These are phyloP conservation scores for Skeletonema menzelii DNA, from an alignment of 108 stramenopile genomes.

Conservation along the genomic window DNA sequence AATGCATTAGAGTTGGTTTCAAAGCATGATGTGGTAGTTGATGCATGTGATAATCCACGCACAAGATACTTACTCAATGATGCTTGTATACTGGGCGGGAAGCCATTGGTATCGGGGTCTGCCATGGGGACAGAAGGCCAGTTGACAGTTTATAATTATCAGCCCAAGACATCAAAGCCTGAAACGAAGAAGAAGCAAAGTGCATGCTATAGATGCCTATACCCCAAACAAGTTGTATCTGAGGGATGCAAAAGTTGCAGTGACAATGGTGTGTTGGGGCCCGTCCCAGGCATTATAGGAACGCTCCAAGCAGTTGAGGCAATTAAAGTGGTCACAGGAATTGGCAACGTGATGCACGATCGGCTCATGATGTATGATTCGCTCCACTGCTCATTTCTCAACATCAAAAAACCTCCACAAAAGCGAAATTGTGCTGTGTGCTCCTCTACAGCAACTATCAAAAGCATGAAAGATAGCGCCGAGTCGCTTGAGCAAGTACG, in stretches of 20 bases:
- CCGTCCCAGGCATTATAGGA: slow-evolving; percentile 93
- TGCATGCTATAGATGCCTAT: slow-evolving; percentile 89
- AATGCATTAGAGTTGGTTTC: slow-evolving; percentile 72
- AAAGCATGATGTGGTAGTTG: slow-evolving; percentile 83
- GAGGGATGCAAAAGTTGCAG: slow-evolving; percentile 79
- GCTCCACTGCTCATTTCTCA: slow-evolving; percentile 68
- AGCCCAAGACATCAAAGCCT: not conserved
- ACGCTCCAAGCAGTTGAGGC: slow-evolving; percentile 91
- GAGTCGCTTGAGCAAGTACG: slow-evolving; percentile 52
- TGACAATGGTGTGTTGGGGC: slow-evolving; percentile 86
- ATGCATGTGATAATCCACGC: slow-evolving; percentile 95
- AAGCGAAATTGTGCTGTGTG: slow-evolving; percentile 66
- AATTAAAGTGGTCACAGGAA: slow-evolving; percentile 87
- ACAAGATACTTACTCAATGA: slow-evolving; percentile 96
- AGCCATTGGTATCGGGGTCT: slow-evolving; percentile 83
- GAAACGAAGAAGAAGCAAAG: slow-evolving; percentile 5
- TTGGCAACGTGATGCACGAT: slow-evolving; percentile 67
- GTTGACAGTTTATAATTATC: slow-evolving; percentile 81
- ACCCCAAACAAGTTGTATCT: slow-evolving; percentile 66
- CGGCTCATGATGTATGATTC: slow-evolving; percentile 84
- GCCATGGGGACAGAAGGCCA: slow-evolving; percentile 90
- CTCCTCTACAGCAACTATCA: slow-evolving; percentile 64
- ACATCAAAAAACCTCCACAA: slow-evolving; percentile 75
- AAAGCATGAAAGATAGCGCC: slow-evolving; percentile 65
- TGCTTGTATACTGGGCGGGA: slow-evolving; percentile 86